A percentile compares a stretch with the other conserved stretches of the same genome.
Conservation (phyloP, 2,329 filamentous ascomycete genomes). For the Ophiocordyceps camponoti-floridani region DNA sequence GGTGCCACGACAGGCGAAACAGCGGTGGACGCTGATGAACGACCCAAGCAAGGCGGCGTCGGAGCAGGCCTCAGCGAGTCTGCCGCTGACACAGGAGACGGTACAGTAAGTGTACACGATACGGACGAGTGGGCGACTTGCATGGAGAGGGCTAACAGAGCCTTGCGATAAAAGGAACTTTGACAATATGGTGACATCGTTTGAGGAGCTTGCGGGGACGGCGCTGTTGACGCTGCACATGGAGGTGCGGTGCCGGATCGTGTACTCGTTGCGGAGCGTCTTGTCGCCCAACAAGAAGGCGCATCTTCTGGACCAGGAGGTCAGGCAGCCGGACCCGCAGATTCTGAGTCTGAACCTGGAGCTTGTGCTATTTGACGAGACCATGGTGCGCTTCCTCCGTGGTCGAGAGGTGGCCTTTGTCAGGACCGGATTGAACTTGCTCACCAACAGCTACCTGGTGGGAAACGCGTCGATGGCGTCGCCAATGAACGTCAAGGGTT, state of each 20-base stretch:
- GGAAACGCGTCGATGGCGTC: conserved; percentile 51
- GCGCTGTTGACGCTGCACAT: conserved; percentile 76
- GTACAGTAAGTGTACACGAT: conserved; percentile 41
- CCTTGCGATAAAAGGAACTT: conserved; percentile 40
- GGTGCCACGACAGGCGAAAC: conserved; percentile 38
- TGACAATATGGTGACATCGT: conserved; percentile 70
- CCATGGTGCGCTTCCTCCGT: conserved; percentile 54
- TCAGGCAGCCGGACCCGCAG: conserved; percentile 59
- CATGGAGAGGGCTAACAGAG: not conserved
- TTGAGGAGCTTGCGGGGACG: conserved; percentile 61
- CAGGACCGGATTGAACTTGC: conserved; percentile 53
- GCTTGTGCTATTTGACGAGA: conserved; percentile 77
- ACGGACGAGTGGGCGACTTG: not conserved
- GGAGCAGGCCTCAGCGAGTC: conserved; percentile 52
- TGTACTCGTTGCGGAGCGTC: conserved; percentile 55
- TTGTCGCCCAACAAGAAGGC: conserved; percentile 42
- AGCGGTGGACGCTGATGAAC: conserved; percentile 71
- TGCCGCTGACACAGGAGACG: conserved; percentile 76
- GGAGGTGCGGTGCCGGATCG: conserved; percentile 70
- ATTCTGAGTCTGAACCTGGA: conserved; percentile 73
- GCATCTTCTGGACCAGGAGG: conserved; percentile 51
- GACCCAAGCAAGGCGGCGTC: conserved; percentile 38
- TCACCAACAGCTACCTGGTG: conserved; percentile 68
- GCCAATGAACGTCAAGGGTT: conserved; percentile 71
- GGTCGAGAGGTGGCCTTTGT: conserved; percentile 57